These are phyloP conservation scores for Spathaspora passalidarum DNA, from an alignment of 805 yeast species.

Conservation along the genomic window DNA sequence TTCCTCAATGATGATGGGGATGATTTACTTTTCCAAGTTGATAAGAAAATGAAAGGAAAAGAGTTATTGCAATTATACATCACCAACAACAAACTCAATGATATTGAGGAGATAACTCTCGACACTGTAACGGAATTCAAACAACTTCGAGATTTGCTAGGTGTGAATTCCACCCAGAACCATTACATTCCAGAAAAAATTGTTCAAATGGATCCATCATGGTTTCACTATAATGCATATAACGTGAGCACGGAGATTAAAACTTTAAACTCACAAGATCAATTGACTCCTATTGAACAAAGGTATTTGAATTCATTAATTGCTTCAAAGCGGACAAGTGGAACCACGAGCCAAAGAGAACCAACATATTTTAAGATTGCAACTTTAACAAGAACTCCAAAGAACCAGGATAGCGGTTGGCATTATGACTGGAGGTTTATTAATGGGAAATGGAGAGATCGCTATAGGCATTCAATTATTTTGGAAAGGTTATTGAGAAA, in stretches of 20 bases:
- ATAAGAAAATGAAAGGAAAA: slow-evolving; percentile 4
- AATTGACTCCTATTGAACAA: slow-evolving; percentile 17
- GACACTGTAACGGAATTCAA: slow-evolving; percentile 32
- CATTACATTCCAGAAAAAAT: background rate
- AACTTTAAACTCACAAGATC: background rate
- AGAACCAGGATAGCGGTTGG: slow-evolving; percentile 41
- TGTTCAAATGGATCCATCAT: background rate
- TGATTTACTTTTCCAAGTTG: slow-evolving; percentile 24
- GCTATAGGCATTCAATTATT: slow-evolving; percentile 15
- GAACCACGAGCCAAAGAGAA: slow-evolving; percentile 12
- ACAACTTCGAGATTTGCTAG: slow-evolving; percentile 12
- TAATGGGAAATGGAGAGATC: slow-evolving; percentile 34
- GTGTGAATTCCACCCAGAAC: background rate
- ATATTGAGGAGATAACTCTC: slow-evolving; percentile 8
- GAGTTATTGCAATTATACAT: slow-evolving; percentile 9
- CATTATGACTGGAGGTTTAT: slow-evolving; percentile 64
- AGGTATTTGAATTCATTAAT: slow-evolving; percentile 12
- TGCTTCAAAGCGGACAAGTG: background rate
- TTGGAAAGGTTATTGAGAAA: slow-evolving; percentile 22
- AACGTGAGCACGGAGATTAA: slow-evolving; percentile 1
- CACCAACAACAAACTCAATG: too few relatives aligned
- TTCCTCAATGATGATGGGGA: slow-evolving; percentile 25
- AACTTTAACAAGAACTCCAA: slow-evolving; percentile 12
- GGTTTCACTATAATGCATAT: slow-evolving; percentile 3
- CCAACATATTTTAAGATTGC: slow-evolving; percentile 39